Conservation (phyloP, 257 asterid genomes). For the Parsonsia alboflavescens region DNA sequence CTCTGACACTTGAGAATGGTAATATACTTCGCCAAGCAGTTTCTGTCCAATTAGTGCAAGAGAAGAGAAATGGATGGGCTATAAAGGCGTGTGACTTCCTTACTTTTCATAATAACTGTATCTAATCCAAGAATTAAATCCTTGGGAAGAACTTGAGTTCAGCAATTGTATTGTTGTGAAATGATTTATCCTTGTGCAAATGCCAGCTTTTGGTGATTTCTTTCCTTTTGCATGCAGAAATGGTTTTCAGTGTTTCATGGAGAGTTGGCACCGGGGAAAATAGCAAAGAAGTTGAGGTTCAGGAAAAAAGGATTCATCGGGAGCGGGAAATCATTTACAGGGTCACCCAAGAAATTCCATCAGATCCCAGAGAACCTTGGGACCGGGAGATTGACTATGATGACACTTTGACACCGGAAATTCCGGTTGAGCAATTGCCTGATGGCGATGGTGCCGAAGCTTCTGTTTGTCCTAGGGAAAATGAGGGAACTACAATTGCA, state of each 20-base stretch:
- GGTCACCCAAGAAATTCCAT: conserved; percentile 62
- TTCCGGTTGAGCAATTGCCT: conserved; percentile 79
- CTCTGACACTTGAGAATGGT: background rate
- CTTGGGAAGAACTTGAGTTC: background rate
- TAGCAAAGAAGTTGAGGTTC: conserved; percentile 92
- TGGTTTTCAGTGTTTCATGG: conserved; percentile 47
- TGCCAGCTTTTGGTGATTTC: background rate
- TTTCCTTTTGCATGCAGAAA: conserved; percentile 53
- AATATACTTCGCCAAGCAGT: background rate
- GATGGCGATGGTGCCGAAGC: conserved; percentile 53
- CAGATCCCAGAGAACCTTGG: conserved; percentile 91
- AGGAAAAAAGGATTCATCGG: conserved; percentile 67
- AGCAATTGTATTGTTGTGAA: background rate
- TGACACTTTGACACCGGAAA: conserved; percentile 68
- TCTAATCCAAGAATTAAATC: background rate
- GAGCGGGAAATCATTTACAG: conserved; percentile 73
- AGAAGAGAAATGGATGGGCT: background rate
- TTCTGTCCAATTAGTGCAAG: background rate
- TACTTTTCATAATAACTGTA: background rate
- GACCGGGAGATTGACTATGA: conserved; percentile 92
- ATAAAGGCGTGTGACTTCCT: background rate
- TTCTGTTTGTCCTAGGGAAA: conserved; percentile 16
- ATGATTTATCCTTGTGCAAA: background rate
- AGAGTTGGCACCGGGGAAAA: conserved; percentile 52
- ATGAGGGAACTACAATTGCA: conserved; percentile 22